Evolutionary conservation across 768 basidiomycete species (phyloP).

Genomic region (Amanita fuliginea): DNA sequence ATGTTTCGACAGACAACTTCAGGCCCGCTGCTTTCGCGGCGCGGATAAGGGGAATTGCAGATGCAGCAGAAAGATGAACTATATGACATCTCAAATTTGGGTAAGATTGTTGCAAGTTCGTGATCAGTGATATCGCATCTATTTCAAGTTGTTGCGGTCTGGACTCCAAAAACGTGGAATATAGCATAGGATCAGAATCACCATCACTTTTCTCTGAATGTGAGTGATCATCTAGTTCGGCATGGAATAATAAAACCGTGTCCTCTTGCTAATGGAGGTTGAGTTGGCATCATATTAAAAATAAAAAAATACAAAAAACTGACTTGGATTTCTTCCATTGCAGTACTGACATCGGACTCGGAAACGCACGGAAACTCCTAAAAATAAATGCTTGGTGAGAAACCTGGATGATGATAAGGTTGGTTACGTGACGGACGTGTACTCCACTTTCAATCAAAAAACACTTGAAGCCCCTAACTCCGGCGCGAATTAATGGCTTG

Average conservation of each 20-base stretch:
- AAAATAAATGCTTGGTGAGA: constrained; percentile 4
- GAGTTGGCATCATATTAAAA: constrained; percentile 3
- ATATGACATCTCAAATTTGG: constrained; percentile 80
- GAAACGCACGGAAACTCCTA: constrained; percentile 90
- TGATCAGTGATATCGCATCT: constrained; percentile 73
- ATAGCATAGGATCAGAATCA: constrained; percentile 36
- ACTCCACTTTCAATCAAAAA: constrained; percentile 96
- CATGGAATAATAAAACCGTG: constrained; percentile 83
- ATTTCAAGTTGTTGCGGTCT: constrained; percentile 75
- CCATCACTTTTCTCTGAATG: neutral
- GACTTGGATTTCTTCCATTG: constrained; percentile 74
- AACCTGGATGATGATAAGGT: neutral
- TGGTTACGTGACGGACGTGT: constrained; percentile 40
- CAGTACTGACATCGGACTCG: constrained; percentile 50
- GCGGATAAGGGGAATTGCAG: constrained; percentile 67
- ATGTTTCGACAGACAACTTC: constrained; percentile 88
- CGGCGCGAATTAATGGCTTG: constrained; percentile 60
- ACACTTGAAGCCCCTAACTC: constrained; percentile 95
- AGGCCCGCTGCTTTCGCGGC: constrained; percentile 53
- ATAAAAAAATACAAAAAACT: too few relatives aligned
- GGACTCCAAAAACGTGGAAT: constrained; percentile 78
- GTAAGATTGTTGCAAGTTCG: constrained; percentile 45
- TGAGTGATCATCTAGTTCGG: constrained; percentile 52
- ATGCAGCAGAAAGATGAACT: constrained; percentile 86
- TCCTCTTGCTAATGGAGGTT: constrained; percentile 37